Base-by-base conservation (phyloP, 148 eudicot genomes). In the Selenicereus undatus region DNA sequence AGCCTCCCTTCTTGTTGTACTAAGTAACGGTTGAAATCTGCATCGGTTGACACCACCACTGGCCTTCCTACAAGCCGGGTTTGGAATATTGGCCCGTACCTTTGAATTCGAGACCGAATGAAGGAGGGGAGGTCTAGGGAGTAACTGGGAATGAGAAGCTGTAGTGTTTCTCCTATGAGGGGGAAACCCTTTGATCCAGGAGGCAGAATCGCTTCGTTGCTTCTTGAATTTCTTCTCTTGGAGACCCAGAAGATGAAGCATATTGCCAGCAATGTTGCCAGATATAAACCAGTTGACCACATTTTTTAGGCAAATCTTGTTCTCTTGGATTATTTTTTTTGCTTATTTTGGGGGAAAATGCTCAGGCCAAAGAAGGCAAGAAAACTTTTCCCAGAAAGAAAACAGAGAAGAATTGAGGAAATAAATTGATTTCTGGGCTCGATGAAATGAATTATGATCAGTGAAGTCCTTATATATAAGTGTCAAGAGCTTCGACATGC, bases 1-100 rank as follows among this genome's bases (percentile, higher is more conserved):
- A 84, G 43, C 74, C 64, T 80, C 13, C 92, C 92, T 80, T 90
- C 91, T 88, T 89, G 91, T 27, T 88, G 83, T 13, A 89, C 81
- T 30, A 89, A 69, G 80, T 84, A 85, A 14, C 68, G 75, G 75
- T 90, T 90, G 74, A 90, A 85, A 3, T 45, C 51, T 8, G 74
- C 86, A 68, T 90, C 92, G 3, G 92, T 83, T 17, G 92, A 88
- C 51, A 90, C 78, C 72, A 90, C 89, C 65, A 90, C 85, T 1
- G 92, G 86, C 27, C 86, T 76, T 20, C 92, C 92, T 5, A 88
- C 86, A 1, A 90, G 80, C 11, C 84, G 85, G 14, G 92, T 90
- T 45, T 80, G 82, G 81, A 90, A 90, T 14, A 90, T 81, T 5
- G 87, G 85, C 8, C 92, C 92, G 29, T 86, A 86, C 84, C 82